Evolutionary conservation across 345 rosid genomes (phyloP), one percentile per base, ranked within the genome.

Genomic region (Viola odorata): DNA sequence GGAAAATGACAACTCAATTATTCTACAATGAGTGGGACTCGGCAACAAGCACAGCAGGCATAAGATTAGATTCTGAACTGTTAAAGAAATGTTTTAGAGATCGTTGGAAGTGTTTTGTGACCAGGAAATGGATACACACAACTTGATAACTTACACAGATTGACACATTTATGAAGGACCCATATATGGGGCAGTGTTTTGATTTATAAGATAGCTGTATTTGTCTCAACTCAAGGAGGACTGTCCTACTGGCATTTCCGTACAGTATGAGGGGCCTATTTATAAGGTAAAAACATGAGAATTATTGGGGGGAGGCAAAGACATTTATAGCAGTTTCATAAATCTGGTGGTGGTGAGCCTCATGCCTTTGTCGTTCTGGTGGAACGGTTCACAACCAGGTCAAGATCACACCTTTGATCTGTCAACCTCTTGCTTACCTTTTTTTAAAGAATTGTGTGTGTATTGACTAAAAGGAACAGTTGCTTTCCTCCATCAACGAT

Each of bases 1-100:
- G 50, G 63, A 62, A 72, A 53, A 53, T 50, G 60, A 63, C 70
- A 58, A 52, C 74, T 74, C 71, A 72, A 79, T 79, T 68, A 76
- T 79, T 65, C 50, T 39, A 61, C 6, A 15, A 79, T 69, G 55
- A 59, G 38, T 62, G 64, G 60, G 42, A 40, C 41, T 60, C 45
- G 64, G 55, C 63, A 38, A 59, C 49, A 7, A 50, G 56, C 51
- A 53, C 47, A 48, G 40, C 55, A 41, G 50, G 54, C 53, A 59
- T 37, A 58, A 51, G 64, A 54, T 50, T 23, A 39, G 16, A 48
- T 36, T 63, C 17, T 23, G 32, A 23, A 23, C 32, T 23, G 2
- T 23, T 23, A 23, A 23, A 23, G 32, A 23, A 23, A 23, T 23
- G 32, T 23, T 23, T 23, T 23, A 23, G 32, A 23, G 32, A 23